phyloP scores from a whole-genome alignment of 2,329 filamentous ascomycete species.

The Colletotrichum sp. region DNA sequence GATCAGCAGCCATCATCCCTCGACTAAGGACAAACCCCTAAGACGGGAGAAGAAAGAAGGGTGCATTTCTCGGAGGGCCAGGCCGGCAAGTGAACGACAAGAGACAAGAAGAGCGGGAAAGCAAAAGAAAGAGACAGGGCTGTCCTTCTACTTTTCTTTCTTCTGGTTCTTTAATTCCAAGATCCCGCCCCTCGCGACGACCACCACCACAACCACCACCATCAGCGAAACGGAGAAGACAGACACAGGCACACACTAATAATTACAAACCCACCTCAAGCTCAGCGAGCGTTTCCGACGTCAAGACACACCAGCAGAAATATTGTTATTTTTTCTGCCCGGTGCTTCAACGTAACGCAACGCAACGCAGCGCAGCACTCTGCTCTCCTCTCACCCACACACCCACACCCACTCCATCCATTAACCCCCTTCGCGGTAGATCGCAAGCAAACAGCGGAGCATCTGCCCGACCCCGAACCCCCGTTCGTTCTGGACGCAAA shows the following conservation, averaged over 20 bases:
- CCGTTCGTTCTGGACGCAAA: constrained; percentile 1
- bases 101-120: not conserved
- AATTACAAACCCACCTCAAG: not conserved
- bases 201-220: not conserved
- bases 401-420: not conserved
- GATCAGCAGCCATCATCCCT: constrained; percentile 20
- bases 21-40: constrained; percentile 12
- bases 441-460: constrained; percentile 1
- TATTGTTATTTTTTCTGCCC: not conserved
- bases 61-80: not conserved
- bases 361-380: not conserved
- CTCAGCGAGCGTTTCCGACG: not conserved
- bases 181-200: not conserved
- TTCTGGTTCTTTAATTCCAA: not conserved
- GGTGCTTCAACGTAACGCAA: not conserved
- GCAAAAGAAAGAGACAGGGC: not conserved
- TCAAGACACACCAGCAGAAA: not conserved
- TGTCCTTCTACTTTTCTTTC: not conserved
- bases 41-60: not conserved
- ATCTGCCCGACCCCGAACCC: not conserved
- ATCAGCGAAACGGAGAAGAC: not conserved
- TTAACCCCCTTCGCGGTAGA: not conserved
- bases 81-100: not conserved
- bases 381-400: not conserved
- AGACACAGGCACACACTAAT: not conserved